These are phyloP conservation scores for Phytopythium montanum DNA, from an alignment of 352 stramenopile species.

Conservation along the genomic window DNA sequence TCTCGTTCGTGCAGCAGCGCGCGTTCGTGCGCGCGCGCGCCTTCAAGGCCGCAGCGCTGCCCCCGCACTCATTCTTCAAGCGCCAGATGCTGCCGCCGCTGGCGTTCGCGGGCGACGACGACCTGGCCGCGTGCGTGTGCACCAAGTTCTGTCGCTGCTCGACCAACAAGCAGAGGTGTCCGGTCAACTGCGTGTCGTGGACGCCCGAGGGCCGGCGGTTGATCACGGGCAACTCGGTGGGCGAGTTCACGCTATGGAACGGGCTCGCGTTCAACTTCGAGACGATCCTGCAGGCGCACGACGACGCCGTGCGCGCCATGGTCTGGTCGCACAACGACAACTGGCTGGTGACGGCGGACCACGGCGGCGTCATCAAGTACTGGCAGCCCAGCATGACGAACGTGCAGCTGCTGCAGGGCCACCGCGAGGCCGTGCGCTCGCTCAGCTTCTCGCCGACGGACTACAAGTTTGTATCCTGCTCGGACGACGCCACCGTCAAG, in stretches of 20 bases:
- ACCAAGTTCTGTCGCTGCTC: slow-evolving; percentile 88
- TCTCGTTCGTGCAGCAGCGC: slow-evolving; percentile 73
- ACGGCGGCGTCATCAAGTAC: slow-evolving; percentile 91
- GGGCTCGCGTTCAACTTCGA: slow-evolving; percentile 97
- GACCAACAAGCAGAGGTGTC: slow-evolving; percentile 90
- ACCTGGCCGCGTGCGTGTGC: slow-evolving; percentile 74
- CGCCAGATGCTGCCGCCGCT: slow-evolving; percentile 73
- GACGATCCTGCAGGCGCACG: slow-evolving; percentile 93
- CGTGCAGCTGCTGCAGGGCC: slow-evolving; percentile 79
- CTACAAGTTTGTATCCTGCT: slow-evolving; percentile 98
- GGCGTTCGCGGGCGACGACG: slow-evolving; percentile 53
- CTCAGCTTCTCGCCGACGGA: slow-evolving; percentile 96
- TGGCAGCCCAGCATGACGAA: slow-evolving; percentile 91
- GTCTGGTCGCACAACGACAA: slow-evolving; percentile 91
- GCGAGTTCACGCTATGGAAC: slow-evolving; percentile 98
- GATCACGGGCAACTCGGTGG: slow-evolving; percentile 97
- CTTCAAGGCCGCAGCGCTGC: slow-evolving; percentile 47
- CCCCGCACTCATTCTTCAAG: slow-evolving; percentile 86
- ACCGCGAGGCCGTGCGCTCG: slow-evolving; percentile 91
- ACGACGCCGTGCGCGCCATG: slow-evolving; percentile 87
- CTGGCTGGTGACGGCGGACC: slow-evolving; percentile 88
- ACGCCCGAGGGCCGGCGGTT: slow-evolving; percentile 92
- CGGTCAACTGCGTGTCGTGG: slow-evolving; percentile 94
- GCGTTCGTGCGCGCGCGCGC: slow-evolving; percentile 56
- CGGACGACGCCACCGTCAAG: slow-evolving; percentile 95